Conservation (phyloP, 169 alveolate genomes). For the Hepatocystis sp. region DNA sequence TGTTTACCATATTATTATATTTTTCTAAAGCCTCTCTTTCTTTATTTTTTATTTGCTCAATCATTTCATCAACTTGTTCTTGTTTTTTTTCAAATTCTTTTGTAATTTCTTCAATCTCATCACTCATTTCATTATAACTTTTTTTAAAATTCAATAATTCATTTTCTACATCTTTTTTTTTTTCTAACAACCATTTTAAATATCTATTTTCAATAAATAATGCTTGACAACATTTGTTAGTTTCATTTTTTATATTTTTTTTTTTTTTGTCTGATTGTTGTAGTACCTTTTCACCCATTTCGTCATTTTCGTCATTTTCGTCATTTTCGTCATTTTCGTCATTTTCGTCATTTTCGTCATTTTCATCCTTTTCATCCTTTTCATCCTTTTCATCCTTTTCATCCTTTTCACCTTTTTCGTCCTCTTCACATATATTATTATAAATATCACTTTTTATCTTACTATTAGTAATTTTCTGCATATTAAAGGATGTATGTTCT, state of each 20-base stretch:
- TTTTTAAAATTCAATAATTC: slow-evolving; percentile 12
- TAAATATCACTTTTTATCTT: not conserved
- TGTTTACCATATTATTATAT: slow-evolving; percentile 23
- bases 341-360: not conserved
- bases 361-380: not conserved
- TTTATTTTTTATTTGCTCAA: slow-evolving; percentile 51
- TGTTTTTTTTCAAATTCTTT: slow-evolving; percentile 68
- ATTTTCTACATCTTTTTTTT: slow-evolving; percentile 41
- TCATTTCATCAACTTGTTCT: slow-evolving; percentile 75
- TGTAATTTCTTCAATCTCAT: slow-evolving; percentile 66
- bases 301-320: not conserved
- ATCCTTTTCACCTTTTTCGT: not conserved
- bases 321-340: not conserved
- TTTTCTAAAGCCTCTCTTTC: slow-evolving; percentile 45
- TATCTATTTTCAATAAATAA: slow-evolving; percentile 8
- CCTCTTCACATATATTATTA: not conserved
- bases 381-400: not conserved
- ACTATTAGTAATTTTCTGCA: too few relatives aligned
- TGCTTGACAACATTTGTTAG: not conserved
- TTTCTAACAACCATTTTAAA: slow-evolving; percentile 8
- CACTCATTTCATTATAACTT: slow-evolving; percentile 41
- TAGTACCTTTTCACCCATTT: not conserved
- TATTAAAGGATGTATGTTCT: not conserved
- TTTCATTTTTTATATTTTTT: not conserved
- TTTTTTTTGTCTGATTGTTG: not conserved